Evolutionary conservation across 2,329 filamentous ascomycete genomes (phyloP), one percentile per base, ranked within the genome.

Genomic region (Paecilomyces dactylethromorphus): DNA sequence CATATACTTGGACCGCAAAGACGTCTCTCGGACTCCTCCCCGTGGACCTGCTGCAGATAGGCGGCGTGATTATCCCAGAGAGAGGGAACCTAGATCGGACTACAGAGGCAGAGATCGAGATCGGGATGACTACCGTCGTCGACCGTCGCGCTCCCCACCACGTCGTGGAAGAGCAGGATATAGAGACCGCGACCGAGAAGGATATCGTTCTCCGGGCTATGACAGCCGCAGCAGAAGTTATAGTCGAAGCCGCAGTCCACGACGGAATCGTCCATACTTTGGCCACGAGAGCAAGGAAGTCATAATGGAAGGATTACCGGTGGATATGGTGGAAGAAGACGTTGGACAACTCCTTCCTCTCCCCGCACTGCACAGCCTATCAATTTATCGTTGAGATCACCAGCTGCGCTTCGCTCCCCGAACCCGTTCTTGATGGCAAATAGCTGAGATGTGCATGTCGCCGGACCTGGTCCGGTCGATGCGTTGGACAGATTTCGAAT

Each of bases 401-500:
- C 56, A 60, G 59, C 59, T 62, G 61, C 62, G 59, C 63, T 64
- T 33, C 58, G 59, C 60, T 56, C 54, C 55, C 58, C 57, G 58
- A 55, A 58, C 49, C 56, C 60, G 60, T 64, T 62, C 63, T 69
- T 68, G 56, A 64, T 68, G 65, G 65, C 68, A 70, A 62, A 61
- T 71, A 60, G 69, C 76, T 79, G 71, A 79, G 74, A 71, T 66
- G 62, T 76, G 63, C 63, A 67, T 70, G 63, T 74, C 69, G 59
- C 69, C 69, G 70, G 68, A 55, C 53, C 24, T 64, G 18, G 60
- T 65, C 69, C 67, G 69, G 69, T 69, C 64, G 65, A 68, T 66
- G 62, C 66, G 66, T 69, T 66, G 63, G 75, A 79, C 75, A 85
- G 83, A 82, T 85, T 69, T 76, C 78, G 65, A 75, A 76, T 72